Evolutionary conservation across 2,329 filamentous ascomycete genomes (phyloP), one percentile per base, ranked within the genome.

Genomic region (Diatrype stigma): DNA sequence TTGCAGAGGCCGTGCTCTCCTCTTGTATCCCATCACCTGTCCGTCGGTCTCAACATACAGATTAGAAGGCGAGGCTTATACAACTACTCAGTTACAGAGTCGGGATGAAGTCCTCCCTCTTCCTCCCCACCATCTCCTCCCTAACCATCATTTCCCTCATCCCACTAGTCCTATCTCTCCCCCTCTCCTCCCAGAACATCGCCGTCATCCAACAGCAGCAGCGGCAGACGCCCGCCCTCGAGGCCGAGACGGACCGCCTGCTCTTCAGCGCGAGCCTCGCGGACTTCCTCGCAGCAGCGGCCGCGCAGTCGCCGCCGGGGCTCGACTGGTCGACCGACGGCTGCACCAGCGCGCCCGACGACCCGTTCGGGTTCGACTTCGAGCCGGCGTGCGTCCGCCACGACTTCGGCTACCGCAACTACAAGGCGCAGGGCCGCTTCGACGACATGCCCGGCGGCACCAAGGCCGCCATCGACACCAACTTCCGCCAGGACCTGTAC

Each of bases 391-490:
- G 78, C 67, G 63, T 77, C 52, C 76, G 80, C 6, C 79, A 83
- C 53, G 80, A 82, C 58, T 82, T 82, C 61, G 78, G 78, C 1
- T 79, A 79, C 60, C 66, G 71, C 17, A 82, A 83, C 65, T 81
- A 73, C 61, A 75, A 77, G 47, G 51, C 48, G 2, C 78, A 81
- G 58, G 63, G 48, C 2, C 72, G 79, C 2, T 79, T 81, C 3
- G 62, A 66, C 3, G 62, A 66, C 6, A n/a, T n/a, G n/a, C n/a
- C n/a, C n/a, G 62, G 55, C 6, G 62, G 54, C 6, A 66, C 62
- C 48, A 76, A 75, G 59, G 48, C 61, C n/a, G 63, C 54, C 4
- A 75, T 82, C 40, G 79, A 82, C 47, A 57, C 63, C 45, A 74
- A 77, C n/a, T 81, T 82, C 60, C 72, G 70, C 58, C 57, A 32